These are phyloP conservation scores for Arthrobotrys conoides DNA, from an alignment of 2,329 filamentous ascomycete species.

Conservation along the genomic window DNA sequence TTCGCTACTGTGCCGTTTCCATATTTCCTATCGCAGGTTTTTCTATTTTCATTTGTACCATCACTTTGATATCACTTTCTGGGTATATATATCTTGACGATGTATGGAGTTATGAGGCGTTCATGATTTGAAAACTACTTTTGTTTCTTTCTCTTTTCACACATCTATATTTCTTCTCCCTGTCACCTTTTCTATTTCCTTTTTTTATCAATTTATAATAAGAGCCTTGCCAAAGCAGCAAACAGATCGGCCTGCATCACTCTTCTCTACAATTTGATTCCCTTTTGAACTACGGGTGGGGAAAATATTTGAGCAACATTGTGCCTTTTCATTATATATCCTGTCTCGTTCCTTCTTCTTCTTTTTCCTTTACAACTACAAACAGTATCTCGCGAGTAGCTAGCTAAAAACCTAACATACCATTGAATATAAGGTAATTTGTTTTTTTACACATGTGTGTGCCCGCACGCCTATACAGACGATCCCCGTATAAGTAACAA, in stretches of 20 bases:
- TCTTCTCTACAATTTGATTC: slow-evolving; percentile 54
- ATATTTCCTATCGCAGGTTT: slow-evolving; percentile 1
- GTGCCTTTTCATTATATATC: slow-evolving; percentile 7
- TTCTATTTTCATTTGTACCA: slow-evolving; percentile 43
- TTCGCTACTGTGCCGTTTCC: slow-evolving; percentile 1
- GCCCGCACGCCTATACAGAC: too few relatives aligned
- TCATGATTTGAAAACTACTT: slow-evolving; percentile 21
- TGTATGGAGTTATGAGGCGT: slow-evolving; percentile 59
- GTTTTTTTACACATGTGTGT: slow-evolving; percentile 1
- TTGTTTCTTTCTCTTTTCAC: slow-evolving; percentile 14
- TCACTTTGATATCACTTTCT: slow-evolving; percentile 19
- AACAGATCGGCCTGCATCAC: slow-evolving; percentile 45
- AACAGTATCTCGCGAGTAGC: slow-evolving; percentile 40
- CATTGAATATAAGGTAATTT: slow-evolving; percentile 53
- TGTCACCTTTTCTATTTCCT: slow-evolving; percentile 3
- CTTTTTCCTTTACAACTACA: slow-evolving; percentile 18
- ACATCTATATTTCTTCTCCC: slow-evolving; percentile 30
- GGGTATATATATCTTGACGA: slow-evolving; percentile 60
- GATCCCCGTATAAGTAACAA: too few relatives aligned
- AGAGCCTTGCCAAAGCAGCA: slow-evolving; percentile 43
- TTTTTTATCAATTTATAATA: slow-evolving; percentile 56
- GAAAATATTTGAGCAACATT: slow-evolving; percentile 30
- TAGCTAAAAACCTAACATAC: slow-evolving; percentile 42
- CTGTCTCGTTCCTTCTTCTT: slow-evolving; percentile 8
- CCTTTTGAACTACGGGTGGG: slow-evolving; percentile 36